Evolutionary conservation across 2,329 filamentous ascomycete genomes (phyloP).

Genomic region (Juglanconis oblonga): DNA sequence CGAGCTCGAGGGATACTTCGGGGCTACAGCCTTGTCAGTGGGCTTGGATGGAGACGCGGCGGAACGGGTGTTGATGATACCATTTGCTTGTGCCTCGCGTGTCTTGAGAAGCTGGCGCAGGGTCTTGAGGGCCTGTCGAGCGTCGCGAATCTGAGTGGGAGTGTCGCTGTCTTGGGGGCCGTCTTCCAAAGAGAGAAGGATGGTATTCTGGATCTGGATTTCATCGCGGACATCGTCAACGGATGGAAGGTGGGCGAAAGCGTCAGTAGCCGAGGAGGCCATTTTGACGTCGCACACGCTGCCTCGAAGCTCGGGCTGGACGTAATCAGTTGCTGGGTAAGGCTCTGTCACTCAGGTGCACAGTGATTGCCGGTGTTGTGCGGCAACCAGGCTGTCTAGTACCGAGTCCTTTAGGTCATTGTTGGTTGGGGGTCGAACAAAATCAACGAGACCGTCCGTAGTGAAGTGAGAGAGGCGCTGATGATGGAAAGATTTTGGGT

Average conservation of each 20-base stretch:
- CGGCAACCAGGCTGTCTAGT: neutral
- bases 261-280: neutral
- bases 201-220: constrained; percentile 39
- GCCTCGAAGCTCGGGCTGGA: neutral
- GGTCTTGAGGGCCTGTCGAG: constrained; percentile 13
- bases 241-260: neutral
- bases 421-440: neutral
- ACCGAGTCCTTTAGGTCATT: neutral
- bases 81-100: constrained; percentile 9
- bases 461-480: neutral
- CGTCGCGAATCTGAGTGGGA: constrained; percentile 26
- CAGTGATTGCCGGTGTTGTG: neutral
- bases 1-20: neutral
- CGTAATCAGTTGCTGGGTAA: neutral
- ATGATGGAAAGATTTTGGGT: neutral
- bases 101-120: constrained; percentile 30
- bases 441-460: neutral
- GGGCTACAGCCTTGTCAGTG: neutral
- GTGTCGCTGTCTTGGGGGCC: constrained; percentile 23
- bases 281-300: constrained; percentile 1
- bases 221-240: constrained; percentile 36
- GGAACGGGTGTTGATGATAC: neutral
- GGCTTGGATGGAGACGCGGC: neutral
- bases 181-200: constrained; percentile 41
- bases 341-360: neutral